These are phyloP conservation scores for Cornus controversa DNA, from an alignment of 148 eudicot species.

Conservation along the genomic window DNA sequence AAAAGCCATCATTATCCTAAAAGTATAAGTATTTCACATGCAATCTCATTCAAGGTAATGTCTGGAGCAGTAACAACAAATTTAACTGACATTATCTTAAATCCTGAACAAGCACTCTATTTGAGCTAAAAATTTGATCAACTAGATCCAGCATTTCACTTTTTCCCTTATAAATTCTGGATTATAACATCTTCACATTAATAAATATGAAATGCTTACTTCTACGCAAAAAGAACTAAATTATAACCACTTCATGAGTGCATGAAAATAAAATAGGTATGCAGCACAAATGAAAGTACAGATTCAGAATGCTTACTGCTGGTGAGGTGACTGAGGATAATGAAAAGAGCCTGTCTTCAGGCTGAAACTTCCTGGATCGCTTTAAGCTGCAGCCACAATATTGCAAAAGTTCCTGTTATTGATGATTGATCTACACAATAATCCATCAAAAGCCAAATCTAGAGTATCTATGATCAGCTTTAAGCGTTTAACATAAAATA, in stretches of 20 bases:
- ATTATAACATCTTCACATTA: neutral
- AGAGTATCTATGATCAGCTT: neutral
- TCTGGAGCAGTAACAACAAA: too few relatives aligned
- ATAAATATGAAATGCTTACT: neutral
- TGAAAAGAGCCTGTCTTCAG: slow-evolving; percentile 95
- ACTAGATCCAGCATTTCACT: neutral
- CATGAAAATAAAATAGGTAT: neutral
- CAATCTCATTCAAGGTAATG: too few relatives aligned
- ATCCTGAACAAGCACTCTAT: too few relatives aligned
- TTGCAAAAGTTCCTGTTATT: slow-evolving; percentile 5
- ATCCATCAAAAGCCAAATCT: neutral
- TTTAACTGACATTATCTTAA: too few relatives aligned
- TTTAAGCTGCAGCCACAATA: slow-evolving; percentile 64
- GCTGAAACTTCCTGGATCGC: slow-evolving; percentile 88
- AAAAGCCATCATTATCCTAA: too few relatives aligned
- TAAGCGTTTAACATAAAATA: too few relatives aligned
- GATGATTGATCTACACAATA: neutral
- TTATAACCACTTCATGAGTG: neutral
- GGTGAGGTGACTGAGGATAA: slow-evolving; percentile 92
- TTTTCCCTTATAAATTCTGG: neutral
- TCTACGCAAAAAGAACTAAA: neutral
- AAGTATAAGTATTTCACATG: too few relatives aligned
- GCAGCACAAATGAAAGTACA: neutral
- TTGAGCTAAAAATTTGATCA: neutral
- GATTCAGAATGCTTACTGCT: slow-evolving; percentile 55